Conservation (phyloP, 2,329 filamentous ascomycete genomes). For the Fragosphaeria purpurea region DNA sequence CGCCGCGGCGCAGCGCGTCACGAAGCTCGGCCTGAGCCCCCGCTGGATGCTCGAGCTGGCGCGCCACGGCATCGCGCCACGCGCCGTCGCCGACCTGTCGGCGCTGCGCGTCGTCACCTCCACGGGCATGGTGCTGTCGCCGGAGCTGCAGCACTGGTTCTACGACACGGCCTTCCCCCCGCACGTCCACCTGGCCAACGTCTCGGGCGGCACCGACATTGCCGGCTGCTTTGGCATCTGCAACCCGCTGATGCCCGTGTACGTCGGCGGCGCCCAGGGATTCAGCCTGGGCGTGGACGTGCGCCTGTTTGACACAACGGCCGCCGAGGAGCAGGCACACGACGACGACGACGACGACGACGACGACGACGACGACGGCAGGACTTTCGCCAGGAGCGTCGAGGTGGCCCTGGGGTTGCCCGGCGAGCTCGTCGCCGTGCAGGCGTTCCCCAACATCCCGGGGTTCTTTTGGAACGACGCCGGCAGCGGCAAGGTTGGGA, state of each 20-base stretch:
- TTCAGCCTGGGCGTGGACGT: conserved; percentile 39
- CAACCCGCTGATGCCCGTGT: conserved; percentile 60
- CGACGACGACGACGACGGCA: conserved; percentile 26
- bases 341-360: conserved; percentile 27
- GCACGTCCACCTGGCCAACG: conserved; percentile 58
- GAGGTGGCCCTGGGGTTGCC: conserved; percentile 48
- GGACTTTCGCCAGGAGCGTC: conserved; percentile 29
- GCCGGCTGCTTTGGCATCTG: conserved; percentile 51
- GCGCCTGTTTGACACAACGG: conserved; percentile 53
- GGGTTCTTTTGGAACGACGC: conserved; percentile 53
- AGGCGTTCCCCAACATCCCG: conserved; percentile 67
- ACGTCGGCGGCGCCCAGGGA: conserved; percentile 44
- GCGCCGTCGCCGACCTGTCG: conserved; percentile 52
- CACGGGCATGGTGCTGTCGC: conserved; percentile 74
- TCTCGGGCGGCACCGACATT: conserved; percentile 70
- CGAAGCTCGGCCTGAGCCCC: conserved; percentile 65
- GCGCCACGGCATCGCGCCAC: conserved; percentile 52
- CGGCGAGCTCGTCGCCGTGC: conserved; percentile 64
- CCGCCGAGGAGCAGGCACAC: conserved; percentile 14
- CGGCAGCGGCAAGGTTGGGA: conserved; percentile 11
- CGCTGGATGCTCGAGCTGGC: conserved; percentile 66
- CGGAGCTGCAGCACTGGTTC: conserved; percentile 71
- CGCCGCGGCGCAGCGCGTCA: conserved; percentile 53
- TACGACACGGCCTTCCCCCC: conserved; percentile 60
- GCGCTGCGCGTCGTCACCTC: conserved; percentile 51